These are phyloP conservation scores for Pythium insidiosum DNA, from an alignment of 352 stramenopile genomes.

Conservation along the genomic window DNA sequence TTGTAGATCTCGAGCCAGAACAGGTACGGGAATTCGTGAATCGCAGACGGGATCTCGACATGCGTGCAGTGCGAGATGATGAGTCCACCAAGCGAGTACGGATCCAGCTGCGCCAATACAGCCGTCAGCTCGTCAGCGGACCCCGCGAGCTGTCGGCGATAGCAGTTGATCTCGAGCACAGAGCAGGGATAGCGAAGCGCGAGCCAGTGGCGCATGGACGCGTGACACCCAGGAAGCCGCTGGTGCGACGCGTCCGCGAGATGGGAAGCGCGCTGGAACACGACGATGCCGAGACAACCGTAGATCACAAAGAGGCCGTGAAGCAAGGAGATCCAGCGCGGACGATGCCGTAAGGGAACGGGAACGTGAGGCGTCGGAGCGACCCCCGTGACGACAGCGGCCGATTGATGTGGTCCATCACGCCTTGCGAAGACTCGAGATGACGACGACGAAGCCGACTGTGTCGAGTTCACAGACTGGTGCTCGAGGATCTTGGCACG, in stretches of 20 bases:
- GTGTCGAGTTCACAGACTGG: not conserved
- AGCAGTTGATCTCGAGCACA: too few relatives aligned
- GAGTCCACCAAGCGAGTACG: not conserved
- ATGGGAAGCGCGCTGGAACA: not conserved
- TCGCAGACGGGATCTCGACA: constrained; percentile 4
- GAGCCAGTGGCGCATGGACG: constrained; percentile 3
- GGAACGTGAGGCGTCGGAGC: too few relatives aligned
- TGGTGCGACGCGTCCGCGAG: not conserved
- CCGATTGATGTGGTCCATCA: too few relatives aligned
- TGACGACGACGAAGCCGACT: not conserved
- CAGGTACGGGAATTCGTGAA: constrained; percentile 4
- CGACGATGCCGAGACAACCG: not conserved
- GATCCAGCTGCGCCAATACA: not conserved
- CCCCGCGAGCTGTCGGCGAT: constrained; percentile 2
- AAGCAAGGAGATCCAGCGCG: too few relatives aligned
- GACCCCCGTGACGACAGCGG: too few relatives aligned
- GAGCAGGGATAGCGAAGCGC: not conserved
- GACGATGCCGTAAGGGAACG: too few relatives aligned
- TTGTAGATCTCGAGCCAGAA: constrained; percentile 11
- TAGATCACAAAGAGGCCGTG: not conserved
- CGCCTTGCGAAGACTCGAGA: too few relatives aligned
- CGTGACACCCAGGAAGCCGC: not conserved
- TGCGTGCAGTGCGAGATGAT: too few relatives aligned
- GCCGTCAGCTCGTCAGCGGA: not conserved
- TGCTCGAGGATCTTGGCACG: not conserved